Conservation (phyloP, 805 yeast species). For the Yamadazyma philogaea region DNA sequence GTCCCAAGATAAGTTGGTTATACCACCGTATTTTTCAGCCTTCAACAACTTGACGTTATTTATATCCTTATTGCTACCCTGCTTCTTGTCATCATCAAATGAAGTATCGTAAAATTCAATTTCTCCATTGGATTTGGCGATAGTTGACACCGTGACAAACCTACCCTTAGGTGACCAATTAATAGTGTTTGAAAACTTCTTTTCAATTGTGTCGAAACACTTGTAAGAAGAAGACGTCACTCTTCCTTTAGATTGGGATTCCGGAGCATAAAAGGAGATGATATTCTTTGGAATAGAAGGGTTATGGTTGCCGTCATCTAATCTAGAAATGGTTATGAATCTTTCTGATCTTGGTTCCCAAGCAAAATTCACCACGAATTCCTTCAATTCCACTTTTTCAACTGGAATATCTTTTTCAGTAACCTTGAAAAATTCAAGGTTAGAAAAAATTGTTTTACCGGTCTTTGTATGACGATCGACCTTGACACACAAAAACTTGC, state of each 20-base stretch:
- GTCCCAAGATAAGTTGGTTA: conserved; percentile 89
- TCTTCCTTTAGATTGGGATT: conserved; percentile 44
- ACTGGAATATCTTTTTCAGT: conserved; percentile 90
- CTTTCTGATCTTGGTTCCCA: conserved; percentile 96
- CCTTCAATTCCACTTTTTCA: conserved; percentile 89
- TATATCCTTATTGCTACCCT: conserved; percentile 39
- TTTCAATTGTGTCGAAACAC: conserved; percentile 53
- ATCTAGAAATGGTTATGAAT: conserved; percentile 72
- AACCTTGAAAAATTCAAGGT: conserved; percentile 85
- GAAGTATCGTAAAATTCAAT: conserved; percentile 85
- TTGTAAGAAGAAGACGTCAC: conserved; percentile 52
- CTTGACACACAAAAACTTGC: conserved; percentile 81
- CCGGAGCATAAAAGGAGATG: conserved; percentile 80
- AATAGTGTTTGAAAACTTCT: conserved; percentile 68
- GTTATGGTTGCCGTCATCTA: conserved; percentile 53
- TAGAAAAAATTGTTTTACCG: conserved; percentile 85
- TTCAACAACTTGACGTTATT: conserved; percentile 62
- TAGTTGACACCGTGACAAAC: conserved; percentile 58
- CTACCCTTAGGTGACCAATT: conserved; percentile 93
- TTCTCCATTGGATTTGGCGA: conserved; percentile 52
- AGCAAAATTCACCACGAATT: conserved; percentile 79
- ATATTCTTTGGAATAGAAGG: conserved; percentile 64
- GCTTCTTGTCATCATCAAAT: conserved; percentile 67
- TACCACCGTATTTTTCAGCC: conserved; percentile 65
- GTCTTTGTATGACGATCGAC: conserved; percentile 97